These are phyloP conservation scores for Neurospora sp. DNA, from an alignment of 495 filamentous ascomycete genomes.

Conservation along the genomic window DNA sequence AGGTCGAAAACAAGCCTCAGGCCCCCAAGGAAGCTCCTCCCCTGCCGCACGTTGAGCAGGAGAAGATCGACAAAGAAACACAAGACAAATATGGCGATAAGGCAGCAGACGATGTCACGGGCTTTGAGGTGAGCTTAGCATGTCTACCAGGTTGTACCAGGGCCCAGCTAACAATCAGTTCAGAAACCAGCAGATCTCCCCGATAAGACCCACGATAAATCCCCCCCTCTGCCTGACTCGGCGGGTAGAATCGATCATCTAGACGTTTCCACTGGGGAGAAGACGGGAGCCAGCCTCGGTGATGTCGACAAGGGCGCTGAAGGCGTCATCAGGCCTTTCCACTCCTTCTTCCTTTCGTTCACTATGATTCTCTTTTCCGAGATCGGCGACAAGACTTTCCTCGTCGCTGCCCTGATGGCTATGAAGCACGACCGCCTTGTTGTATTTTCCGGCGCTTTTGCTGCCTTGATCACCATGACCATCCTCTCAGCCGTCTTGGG, in stretches of 20 bases:
- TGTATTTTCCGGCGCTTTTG: conserved; percentile 90
- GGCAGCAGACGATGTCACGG: conserved; percentile 37
- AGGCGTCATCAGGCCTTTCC: conserved; percentile 70
- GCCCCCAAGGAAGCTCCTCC: conserved; percentile 78
- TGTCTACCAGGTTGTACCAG: neutral
- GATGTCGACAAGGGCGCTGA: conserved; percentile 35
- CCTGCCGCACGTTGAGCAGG: conserved; percentile 66
- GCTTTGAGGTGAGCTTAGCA: conserved; percentile 51
- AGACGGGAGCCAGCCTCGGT: conserved; percentile 16
- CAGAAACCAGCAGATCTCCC: conserved; percentile 81
- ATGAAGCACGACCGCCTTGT: conserved; percentile 93
- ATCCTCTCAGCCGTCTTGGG: conserved; percentile 93
- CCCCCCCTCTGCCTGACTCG: conserved; percentile 60
- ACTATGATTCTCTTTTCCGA: conserved; percentile 98
- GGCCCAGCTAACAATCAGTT: conserved; percentile 2
- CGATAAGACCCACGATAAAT: conserved; percentile 67
- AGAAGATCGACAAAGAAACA: conserved; percentile 38
- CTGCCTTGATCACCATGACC: conserved; percentile 86
- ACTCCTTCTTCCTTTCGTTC: conserved; percentile 85
- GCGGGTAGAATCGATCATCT: conserved; percentile 52
- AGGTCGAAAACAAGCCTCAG: conserved; percentile 62
- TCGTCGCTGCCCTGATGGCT: conserved; percentile 95
- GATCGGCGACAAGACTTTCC: conserved; percentile 96
- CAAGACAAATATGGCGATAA: conserved; percentile 25
- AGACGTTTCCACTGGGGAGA: conserved; percentile 47